A percentile compares a stretch with the other conserved stretches of the same genome.
These are phyloP conservation scores for Delonix regia DNA, from an alignment of 306 rosid genomes.

Conservation along the genomic window DNA sequence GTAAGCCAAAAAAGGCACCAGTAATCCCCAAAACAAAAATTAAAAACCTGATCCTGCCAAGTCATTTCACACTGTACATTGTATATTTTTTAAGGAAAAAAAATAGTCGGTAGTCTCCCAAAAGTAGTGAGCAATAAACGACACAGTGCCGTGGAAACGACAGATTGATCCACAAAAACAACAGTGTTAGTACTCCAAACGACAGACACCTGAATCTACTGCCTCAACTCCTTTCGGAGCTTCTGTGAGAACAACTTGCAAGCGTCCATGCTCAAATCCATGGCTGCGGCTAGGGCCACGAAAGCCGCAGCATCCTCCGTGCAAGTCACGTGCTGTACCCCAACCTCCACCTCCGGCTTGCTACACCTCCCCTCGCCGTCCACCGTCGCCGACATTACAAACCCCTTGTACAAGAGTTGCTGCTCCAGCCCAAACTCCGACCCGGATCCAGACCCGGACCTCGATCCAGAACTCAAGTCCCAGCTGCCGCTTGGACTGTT, in stretches of 20 bases:
- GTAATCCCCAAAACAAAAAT: background rate
- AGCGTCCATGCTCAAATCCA: constrained; percentile 60
- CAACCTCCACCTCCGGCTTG: constrained; percentile 53
- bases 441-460: constrained; percentile 27
- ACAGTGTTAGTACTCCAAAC: constrained; percentile 7
- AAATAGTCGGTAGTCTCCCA: background rate
- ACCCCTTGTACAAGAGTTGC: constrained; percentile 38
- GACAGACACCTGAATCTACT: constrained; percentile 30
- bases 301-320: constrained; percentile 56
- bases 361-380: constrained; percentile 43
- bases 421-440: constrained; percentile 38
- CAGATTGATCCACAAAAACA: background rate
- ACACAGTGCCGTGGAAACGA: background rate
- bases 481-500: constrained; percentile 45
- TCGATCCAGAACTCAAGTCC: constrained; percentile 44
- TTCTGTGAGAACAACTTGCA: constrained; percentile 52
- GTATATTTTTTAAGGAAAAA: background rate
- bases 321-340: constrained; percentile 53
- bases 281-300: constrained; percentile 57
- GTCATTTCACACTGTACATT: constrained; percentile 40
- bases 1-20: background rate
- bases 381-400: constrained; percentile 57
- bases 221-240: constrained; percentile 55
- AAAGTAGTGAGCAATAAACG: constrained; percentile 11
- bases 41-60: constrained; percentile 15